Evolutionary conservation across 345 rosid genomes (phyloP).

Genomic region (Corchorus olitorius): DNA sequence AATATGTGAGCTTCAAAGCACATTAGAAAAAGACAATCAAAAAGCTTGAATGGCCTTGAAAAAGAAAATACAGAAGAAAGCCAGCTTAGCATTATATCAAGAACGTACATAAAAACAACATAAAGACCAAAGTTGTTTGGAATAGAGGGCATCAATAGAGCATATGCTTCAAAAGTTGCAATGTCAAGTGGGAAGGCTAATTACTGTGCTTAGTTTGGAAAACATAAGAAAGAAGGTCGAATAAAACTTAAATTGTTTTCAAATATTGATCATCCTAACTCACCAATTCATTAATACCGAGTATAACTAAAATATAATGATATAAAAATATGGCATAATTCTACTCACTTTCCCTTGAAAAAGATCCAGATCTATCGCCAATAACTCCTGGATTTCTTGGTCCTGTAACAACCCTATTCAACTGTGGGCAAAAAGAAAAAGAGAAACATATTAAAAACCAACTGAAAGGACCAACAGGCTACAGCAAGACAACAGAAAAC

Average conservation of each 20-base stretch:
- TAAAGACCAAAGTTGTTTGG: too few species aligned
- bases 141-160: too few species aligned
- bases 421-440: conserved; percentile 38
- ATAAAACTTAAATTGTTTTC: neutral
- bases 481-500: conserved; percentile 2
- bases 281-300: neutral
- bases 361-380: conserved; percentile 94
- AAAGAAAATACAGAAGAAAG: too few species aligned
- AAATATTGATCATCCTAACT: neutral
- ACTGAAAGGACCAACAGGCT: neutral
- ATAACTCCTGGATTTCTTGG: conserved; percentile 93
- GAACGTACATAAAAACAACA: too few species aligned
- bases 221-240: neutral
- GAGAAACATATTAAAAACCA: neutral
- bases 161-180: neutral
- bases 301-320: conserved; percentile 4
- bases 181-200: neutral
- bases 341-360: conserved; percentile 98
- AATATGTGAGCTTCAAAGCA: too few species aligned
- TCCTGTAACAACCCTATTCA: conserved; percentile 91
- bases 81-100: too few species aligned
- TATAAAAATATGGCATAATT: neutral
- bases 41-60: too few species aligned
- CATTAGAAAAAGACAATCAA: too few species aligned
- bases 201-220: neutral